A percentile compares a stretch with the other conserved stretches of the same genome.
Evolutionary conservation across 1,139 yeast genomes (phyloP).

Genomic region (Blastobotrys apis): DNA sequence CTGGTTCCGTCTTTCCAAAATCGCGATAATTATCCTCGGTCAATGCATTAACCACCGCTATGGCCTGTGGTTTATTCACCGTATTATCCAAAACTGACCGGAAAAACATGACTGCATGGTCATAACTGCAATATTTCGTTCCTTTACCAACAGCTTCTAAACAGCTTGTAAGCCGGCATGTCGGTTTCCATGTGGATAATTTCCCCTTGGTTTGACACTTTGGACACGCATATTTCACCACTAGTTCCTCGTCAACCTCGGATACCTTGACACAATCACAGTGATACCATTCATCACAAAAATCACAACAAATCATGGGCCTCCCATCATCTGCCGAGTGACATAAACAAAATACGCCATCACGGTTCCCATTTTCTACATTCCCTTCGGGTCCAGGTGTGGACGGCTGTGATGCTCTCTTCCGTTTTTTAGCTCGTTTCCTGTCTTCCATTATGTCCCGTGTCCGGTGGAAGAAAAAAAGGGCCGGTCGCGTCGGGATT

Average conservation of each 20-base stretch:
- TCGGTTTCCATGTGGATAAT: slow-evolving; percentile 56
- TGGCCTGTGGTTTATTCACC: slow-evolving; percentile 18
- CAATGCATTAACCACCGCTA: slow-evolving; percentile 39
- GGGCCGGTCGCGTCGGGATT: no score
- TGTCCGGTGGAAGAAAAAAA: no score
- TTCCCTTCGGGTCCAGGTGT: not conserved
- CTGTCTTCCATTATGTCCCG: not conserved
- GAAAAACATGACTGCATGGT: slow-evolving; percentile 65
- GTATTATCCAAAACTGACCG: slow-evolving; percentile 20
- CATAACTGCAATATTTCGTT: slow-evolving; percentile 71
- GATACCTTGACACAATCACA: slow-evolving; percentile 69
- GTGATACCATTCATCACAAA: slow-evolving; percentile 95
- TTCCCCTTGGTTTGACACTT: slow-evolving; percentile 54
- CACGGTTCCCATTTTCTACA: not conserved
- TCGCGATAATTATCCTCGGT: slow-evolving; percentile 27
- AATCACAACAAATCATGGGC: slow-evolving; percentile 91
- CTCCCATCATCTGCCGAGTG: slow-evolving; percentile 68
- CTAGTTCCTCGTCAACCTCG: slow-evolving; percentile 50
- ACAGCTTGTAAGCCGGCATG: slow-evolving; percentile 64
- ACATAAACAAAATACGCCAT: slow-evolving; percentile 72
- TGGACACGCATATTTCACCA: slow-evolving; percentile 68
- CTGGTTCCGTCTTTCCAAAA: slow-evolving; percentile 4
- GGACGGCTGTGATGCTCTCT: not conserved
- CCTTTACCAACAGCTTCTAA: slow-evolving; percentile 44
- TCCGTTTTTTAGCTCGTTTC: slow-evolving; percentile 1